Percentiles rank a stretch among this genome's conserved stretches.
Conservation (phyloP, 306 rosid species). For the Senna siamea region DNA sequence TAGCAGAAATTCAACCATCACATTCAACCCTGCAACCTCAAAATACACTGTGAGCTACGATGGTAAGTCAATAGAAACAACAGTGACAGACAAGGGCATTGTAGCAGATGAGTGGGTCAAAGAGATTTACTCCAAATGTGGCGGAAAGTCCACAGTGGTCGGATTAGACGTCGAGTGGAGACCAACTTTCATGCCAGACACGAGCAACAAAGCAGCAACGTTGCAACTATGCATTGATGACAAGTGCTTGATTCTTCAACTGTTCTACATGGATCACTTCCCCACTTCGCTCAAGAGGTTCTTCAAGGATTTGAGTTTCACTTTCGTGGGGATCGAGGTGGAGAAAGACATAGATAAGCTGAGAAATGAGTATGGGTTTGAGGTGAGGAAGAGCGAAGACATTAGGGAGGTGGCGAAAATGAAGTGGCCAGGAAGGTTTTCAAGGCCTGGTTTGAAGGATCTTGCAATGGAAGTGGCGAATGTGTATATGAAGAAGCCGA, state of each 20-base stretch:
- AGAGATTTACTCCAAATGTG: not conserved
- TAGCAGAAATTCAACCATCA: not conserved
- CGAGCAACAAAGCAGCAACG: constrained; percentile 18
- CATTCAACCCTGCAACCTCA: not conserved
- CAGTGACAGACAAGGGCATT: not conserved
- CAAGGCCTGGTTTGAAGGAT: constrained; percentile 12
- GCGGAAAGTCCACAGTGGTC: not conserved
- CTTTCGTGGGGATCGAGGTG: constrained; percentile 29
- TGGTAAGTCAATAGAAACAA: constrained; percentile 8
- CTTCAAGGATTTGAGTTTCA: constrained; percentile 1
- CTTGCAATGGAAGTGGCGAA: constrained; percentile 12
- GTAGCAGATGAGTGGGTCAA: not conserved
- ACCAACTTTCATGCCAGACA: not conserved
- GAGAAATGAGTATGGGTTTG: not conserved
- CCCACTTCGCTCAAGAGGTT: constrained; percentile 7
- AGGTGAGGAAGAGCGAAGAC: not conserved
- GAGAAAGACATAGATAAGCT: constrained; percentile 22
- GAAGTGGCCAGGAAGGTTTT: not conserved
- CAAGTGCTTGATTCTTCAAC: constrained; percentile 21
- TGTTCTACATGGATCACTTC: not conserved
- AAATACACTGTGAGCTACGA: not conserved
- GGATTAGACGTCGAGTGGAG: constrained; percentile 24
- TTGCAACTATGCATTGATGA: constrained; percentile 11
- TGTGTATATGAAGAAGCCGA: constrained; percentile 29
- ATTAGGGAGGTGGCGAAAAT: constrained; percentile 23